phyloP scores from a whole-genome alignment of 345 rosid species.

The Eucalyptus caleyi region DNA sequence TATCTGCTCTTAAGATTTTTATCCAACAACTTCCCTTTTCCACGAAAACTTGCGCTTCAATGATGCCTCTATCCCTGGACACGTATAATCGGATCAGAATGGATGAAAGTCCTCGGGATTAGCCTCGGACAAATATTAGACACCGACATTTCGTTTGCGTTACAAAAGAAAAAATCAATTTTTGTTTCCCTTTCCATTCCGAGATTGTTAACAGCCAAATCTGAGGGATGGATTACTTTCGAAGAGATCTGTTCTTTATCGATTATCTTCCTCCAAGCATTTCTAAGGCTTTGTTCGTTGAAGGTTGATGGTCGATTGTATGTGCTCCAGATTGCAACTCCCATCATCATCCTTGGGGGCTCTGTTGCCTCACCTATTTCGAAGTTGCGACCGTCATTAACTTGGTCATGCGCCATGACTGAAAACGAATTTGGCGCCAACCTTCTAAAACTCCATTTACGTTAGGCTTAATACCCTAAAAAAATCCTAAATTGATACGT shows the following conservation, averaged over 20 bases:
- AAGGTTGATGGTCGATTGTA: neutral
- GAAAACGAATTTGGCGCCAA: neutral
- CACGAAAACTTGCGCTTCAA: neutral
- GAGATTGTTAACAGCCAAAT: neutral
- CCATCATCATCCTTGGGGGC: neutral
- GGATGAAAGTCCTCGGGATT: neutral
- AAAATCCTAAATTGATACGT: rapidly evolving
- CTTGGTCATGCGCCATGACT: neutral
- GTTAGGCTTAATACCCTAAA: too few relatives aligned
- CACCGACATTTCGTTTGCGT: neutral
- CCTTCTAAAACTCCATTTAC: neutral
- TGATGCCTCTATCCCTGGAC: neutral
- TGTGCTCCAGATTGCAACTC: neutral
- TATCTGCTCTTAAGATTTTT: neutral
- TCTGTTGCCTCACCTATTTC: neutral
- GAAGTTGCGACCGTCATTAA: neutral
- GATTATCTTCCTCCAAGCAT: neutral
- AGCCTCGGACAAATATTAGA: neutral
- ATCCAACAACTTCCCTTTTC: neutral
- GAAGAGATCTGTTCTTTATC: neutral
- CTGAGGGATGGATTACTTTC: neutral
- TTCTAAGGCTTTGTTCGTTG: neutral
- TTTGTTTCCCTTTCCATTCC: neutral
- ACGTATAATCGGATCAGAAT: neutral
- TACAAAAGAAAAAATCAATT: too few relatives aligned